Evolutionary conservation across 1,139 yeast genomes (phyloP), one percentile per base, ranked within the genome.

Genomic region (Saccharomycopsis crataegensis): DNA sequence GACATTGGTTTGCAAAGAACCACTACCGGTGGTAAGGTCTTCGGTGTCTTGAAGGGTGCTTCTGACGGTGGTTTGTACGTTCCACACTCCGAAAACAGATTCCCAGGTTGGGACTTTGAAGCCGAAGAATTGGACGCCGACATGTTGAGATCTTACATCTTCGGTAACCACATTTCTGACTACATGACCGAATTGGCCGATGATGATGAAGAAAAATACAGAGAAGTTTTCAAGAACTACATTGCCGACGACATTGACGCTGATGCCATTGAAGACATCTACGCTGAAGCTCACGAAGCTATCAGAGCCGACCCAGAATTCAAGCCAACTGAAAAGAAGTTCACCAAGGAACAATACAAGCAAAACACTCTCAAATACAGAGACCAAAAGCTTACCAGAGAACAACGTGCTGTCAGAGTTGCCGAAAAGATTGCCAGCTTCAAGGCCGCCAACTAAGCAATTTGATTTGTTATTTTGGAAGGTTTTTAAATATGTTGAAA

Each of bases 71-170:
- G 99, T 71, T 82, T 93, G 71, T 89, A 87, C 91, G 82, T 93
- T 73, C 99, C 99, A 67, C 99, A 93, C 91, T 89, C 96, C 68
- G 87, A 96, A 73, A 91, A 91, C 85, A 91, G 99, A 86, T 93
- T 91, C 96, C 99, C 99, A 78, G 99, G 99, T 80, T 93, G 93
- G 95, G 99, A 93, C 79, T 87, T 91, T 70, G 99, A 93, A 82
- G 73, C 86, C 69, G 96, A 91, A 80, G 99, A 93, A 79, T 85
- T 94, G 72, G 99, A 93, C 73, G 90, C 97, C 70, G 99, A 94
- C 74, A 78, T 84, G 68, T 86, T 94, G 78, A 90, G 98, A 87
- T 89, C 88, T 79, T 91, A 94, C 96, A 93, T 93, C 83, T 87
- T 91, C 74, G 99, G 96, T 80, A 98, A 98, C 75, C 99, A 93